A percentile compares a stretch with the other conserved stretches of the same genome.
These are phyloP conservation scores for Lachancea mirantina DNA, from an alignment of 805 yeast species.

Conservation along the genomic window DNA sequence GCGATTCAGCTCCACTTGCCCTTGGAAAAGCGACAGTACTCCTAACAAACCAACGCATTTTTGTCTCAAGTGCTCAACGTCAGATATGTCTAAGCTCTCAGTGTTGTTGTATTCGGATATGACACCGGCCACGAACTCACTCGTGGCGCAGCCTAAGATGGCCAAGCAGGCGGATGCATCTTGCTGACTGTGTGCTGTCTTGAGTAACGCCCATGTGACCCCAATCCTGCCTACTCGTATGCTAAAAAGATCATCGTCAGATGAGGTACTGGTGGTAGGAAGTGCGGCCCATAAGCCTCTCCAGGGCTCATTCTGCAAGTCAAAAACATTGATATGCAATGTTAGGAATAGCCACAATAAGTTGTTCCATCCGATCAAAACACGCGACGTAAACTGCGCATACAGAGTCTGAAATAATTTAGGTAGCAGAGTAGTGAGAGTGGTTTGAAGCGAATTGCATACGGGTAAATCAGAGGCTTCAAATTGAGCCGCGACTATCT, in stretches of 20 bases:
- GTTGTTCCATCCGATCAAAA: constrained; percentile 65
- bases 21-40: constrained; percentile 40
- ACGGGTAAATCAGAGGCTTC: constrained; percentile 11
- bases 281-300: constrained; percentile 16
- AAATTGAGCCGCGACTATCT: constrained; percentile 36
- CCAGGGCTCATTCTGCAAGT: constrained; percentile 13
- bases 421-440: constrained; percentile 23
- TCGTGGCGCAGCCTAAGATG: constrained; percentile 18
- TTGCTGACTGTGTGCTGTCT: constrained; percentile 19
- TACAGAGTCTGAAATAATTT: constrained; percentile 37
- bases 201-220: constrained; percentile 38
- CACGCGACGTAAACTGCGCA: constrained; percentile 46
- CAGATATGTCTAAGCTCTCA: constrained; percentile 18
- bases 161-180: constrained; percentile 10
- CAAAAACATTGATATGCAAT: constrained; percentile 23
- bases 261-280: constrained; percentile 3
- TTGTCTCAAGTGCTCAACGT: constrained; percentile 33
- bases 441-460: constrained; percentile 13
- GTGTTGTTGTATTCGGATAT: constrained; percentile 18
- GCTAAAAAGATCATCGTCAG: constrained; percentile 21
- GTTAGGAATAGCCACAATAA: constrained; percentile 43
- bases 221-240: constrained; percentile 35
- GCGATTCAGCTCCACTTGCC: constrained; percentile 38
- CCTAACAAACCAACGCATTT: constrained; percentile 45
- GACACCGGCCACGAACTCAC: constrained; percentile 22